Evolutionary conservation across 2,329 filamentous ascomycete genomes (phyloP), one percentile per base, ranked within the genome.

Genomic region (Colletotrichum sp.): DNA sequence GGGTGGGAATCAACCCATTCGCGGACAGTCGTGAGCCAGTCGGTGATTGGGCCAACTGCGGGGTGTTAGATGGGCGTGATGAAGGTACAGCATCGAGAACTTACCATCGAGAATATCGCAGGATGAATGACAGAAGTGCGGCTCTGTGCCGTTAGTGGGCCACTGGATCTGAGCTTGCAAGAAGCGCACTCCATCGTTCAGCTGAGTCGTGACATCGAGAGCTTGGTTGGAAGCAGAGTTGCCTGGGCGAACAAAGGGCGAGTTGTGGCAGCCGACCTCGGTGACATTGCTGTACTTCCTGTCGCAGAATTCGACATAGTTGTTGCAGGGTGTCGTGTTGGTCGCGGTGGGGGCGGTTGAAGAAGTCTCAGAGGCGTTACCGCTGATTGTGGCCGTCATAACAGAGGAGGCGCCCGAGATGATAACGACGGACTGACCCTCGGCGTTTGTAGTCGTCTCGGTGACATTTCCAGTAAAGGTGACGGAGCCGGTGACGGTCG

Each of bases 251-350:
- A 93, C 89, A 82, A 98, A 98, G 13, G 94, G 94, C 57, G 94
- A 95, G 86, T 98, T 98, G 86, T 98, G 95, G 21, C 93, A 92
- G 24, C 91, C 92, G 2, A 98, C 90, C 80, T 94, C 89, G 72
- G 94, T 96, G 83, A 97, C 93, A 83, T 97, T 96, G 88, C 93
- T 92, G 84, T 96, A 98, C 79, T 92, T 93, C 75, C 94, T 91
- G 7, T 85, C 85, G 86, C 95, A 98, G 80, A 97, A 92, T 84
- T 96, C 94, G 28, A 93, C 85, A 79, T 94, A 92, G 82, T 92
- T 92, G 84, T 98, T 98, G 88, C 95, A 98, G 6, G 94, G 92
- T 75, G 92, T 92, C 0, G 94, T 96, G 83, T 96, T 96, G 61
- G 90, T 91, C 2, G 93, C 88, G 67, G 82, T 84, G 16, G 82